Evolutionary conservation across 768 basidiomycete genomes (phyloP), one percentile per base, ranked within the genome.

Genomic region (Lentinula guzmanii): DNA sequence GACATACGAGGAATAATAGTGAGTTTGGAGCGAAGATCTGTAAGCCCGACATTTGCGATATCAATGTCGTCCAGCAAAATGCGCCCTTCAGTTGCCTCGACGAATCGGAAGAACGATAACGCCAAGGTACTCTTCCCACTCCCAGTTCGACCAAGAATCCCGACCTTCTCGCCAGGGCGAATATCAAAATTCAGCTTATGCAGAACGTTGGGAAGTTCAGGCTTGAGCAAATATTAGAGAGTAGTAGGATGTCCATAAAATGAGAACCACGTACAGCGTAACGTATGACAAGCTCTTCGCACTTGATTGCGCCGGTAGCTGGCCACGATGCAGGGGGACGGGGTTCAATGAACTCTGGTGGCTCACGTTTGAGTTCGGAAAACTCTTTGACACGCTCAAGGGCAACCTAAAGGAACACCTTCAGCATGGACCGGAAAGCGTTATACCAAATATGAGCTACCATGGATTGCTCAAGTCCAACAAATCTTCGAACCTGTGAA

Each of bases 311-410:
- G 39, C 91, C 91, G 5, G 72, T 75, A 4, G 84, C 77, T 2
- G 95, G 95, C 95, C 95, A 97, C 35, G 84, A 78, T 5, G 82
- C 74, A 0, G 86, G 79, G 4, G 95, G 94, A n/a, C 93, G 77
- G 3, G 92, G 93, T 62, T 97, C 93, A 46, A 91, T 71, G 68
- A 89, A 91, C 70, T 98, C 95, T 1, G 93, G 79, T 8, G 87
- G 81, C 75, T 98, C 95, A 31, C 82, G 82, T 45, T 77, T 71
- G 33, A 95, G 73, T 65, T 93, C 90, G 4, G 93, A 89, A 70
- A 90, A 95, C 74, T 96, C 95, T 70, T 94, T 94, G 71, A 96
- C 84, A 56, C 95, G 88, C 71, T 95, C 93, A 39, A 93, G 75
- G 35, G 91, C 87, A 65, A 93, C 89, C 89, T 90, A 59, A 35